Conservation (phyloP, 2,329 filamentous ascomycete genomes). For the Hypoxylon sp. region DNA sequence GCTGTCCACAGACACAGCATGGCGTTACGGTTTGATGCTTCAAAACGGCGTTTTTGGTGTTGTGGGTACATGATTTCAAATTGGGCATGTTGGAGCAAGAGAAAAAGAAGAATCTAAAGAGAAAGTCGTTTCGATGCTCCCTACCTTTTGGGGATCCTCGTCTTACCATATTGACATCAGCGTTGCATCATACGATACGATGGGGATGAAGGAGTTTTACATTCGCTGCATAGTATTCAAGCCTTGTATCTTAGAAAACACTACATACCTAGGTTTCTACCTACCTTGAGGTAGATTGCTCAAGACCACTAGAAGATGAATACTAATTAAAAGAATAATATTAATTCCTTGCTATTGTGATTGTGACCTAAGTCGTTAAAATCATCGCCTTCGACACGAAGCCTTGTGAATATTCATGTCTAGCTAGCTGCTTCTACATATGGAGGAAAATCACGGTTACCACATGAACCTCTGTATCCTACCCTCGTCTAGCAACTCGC, state of each 20-base stretch:
- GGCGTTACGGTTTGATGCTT: slow-evolving; percentile 33
- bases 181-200: slow-evolving; percentile 10
- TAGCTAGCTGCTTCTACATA: background rate
- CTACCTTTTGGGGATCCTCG: slow-evolving; percentile 17
- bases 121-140: slow-evolving; percentile 8
- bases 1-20: slow-evolving; percentile 32
- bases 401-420: background rate
- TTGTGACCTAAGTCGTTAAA: background rate
- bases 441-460: slow-evolving; percentile 60
- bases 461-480: slow-evolving; percentile 85
- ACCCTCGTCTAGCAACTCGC: slow-evolving; percentile 67
- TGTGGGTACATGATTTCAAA: slow-evolving; percentile 8
- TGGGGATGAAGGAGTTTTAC: slow-evolving; percentile 13
- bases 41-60: slow-evolving; percentile 31
- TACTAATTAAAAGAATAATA: slow-evolving; percentile 12
- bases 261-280: slow-evolving; percentile 1
- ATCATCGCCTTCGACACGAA: background rate
- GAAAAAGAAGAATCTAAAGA: slow-evolving; percentile 10
- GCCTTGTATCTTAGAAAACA: slow-evolving; percentile 12
- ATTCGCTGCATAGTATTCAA: slow-evolving; percentile 31
- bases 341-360: background rate
- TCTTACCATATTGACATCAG: slow-evolving; percentile 28
- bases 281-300: slow-evolving; percentile 18
- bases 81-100: slow-evolving; percentile 11
- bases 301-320: slow-evolving; percentile 24